phyloP scores from a whole-genome alignment of 495 filamentous ascomycete genomes.

The Neurospora sp. region DNA sequence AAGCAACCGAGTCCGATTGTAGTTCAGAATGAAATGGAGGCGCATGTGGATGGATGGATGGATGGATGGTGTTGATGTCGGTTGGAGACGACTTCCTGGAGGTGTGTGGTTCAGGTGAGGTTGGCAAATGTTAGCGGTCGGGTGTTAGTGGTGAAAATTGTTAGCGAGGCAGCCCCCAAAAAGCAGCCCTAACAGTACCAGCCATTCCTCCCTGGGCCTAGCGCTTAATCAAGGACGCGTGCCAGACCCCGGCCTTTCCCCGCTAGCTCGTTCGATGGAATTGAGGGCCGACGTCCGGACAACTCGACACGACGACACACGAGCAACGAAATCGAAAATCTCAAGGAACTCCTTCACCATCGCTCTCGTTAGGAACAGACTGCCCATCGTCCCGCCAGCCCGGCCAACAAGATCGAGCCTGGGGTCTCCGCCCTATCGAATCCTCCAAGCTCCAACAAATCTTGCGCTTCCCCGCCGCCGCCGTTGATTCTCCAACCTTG shows the following conservation, averaged over 20 bases:
- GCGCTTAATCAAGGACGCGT: not conserved
- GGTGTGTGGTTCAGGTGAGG: not conserved
- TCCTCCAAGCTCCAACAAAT: not conserved
- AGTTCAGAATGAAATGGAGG: not conserved
- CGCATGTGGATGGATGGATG: not conserved
- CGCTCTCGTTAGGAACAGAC: not conserved
- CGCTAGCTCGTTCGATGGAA: not conserved
- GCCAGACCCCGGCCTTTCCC: not conserved
- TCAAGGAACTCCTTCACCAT: not conserved
- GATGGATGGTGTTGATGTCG: not conserved
- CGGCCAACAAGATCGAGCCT: not conserved
- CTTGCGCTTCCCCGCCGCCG: not conserved
- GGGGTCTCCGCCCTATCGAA: not conserved
- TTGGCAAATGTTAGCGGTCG: not conserved
- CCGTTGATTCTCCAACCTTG: not conserved
- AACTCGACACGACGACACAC: not conserved
- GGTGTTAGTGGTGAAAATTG: not conserved
- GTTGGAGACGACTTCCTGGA: not conserved
- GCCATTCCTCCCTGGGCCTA: not conserved
- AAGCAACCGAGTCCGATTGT: not conserved
- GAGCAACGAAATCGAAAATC: not conserved
- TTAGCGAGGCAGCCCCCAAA: not conserved
- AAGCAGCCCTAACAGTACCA: not conserved
- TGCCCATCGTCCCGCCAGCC: not conserved
- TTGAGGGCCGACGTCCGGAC: not conserved